phyloP scores from a whole-genome alignment of 305 asterid genomes.

The Lippia alba region DNA sequence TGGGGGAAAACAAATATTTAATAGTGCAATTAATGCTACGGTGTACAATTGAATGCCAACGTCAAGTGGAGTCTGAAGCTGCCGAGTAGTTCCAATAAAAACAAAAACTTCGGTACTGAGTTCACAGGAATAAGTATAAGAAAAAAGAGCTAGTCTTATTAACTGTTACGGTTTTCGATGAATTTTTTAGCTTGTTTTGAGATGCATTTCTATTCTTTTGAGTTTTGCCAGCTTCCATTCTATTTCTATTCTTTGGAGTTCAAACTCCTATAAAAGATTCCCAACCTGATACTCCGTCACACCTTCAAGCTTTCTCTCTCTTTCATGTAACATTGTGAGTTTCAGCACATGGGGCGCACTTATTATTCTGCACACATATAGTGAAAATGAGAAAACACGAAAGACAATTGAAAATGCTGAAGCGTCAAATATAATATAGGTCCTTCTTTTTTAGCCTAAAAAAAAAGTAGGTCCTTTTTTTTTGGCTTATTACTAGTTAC shows the following conservation, averaged over 20 bases:
- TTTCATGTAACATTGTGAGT: background rate
- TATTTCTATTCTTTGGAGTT: conserved; percentile 27
- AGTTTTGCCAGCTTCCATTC: conserved; percentile 35
- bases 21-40: background rate
- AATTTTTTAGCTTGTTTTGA: conserved; percentile 17
- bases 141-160: background rate
- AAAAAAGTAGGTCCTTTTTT: too few relatives aligned
- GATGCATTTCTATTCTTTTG: conserved; percentile 11
- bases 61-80: conserved; percentile 14
- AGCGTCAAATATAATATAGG: too few relatives aligned
- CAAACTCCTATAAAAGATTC: conserved; percentile 24
- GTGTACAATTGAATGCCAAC: background rate
- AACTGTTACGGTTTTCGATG: background rate
- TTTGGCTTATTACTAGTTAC: too few relatives aligned
- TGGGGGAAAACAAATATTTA: too few relatives aligned
- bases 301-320: background rate
- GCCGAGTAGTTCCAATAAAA: conserved; percentile 16
- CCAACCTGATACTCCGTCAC: background rate
- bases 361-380: background rate
- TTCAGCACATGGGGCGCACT: conserved; percentile 19
- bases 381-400: too few relatives aligned
- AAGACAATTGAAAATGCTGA: too few relatives aligned
- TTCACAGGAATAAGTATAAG: background rate
- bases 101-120: conserved; percentile 8
- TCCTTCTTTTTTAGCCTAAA: too few relatives aligned